Percentiles rank a stretch among this genome's conserved stretches.
phyloP scores from a whole-genome alignment of 1,284 basidiomycete genomes.

The Gomphus sp. region DNA sequence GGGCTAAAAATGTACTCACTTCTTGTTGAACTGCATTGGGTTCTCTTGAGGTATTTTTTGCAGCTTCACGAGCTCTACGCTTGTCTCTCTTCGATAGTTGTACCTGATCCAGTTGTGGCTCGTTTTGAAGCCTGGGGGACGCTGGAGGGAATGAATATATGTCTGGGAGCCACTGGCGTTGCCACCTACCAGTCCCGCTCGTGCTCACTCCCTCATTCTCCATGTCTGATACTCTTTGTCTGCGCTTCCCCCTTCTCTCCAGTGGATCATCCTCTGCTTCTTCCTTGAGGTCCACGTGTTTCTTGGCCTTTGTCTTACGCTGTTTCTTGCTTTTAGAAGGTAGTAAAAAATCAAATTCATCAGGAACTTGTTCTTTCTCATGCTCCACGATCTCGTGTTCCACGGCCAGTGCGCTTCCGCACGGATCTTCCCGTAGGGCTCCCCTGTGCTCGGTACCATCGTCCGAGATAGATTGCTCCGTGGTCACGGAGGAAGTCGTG shows the following conservation, averaged over 20 bases:
- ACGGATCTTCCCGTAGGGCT: conserved; percentile 15
- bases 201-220: background rate
- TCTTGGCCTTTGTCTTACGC: conserved; percentile 11
- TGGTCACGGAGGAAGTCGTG: background rate
- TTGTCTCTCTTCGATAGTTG: conserved; percentile 75
- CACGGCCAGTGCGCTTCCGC: conserved; percentile 13
- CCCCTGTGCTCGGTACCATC: background rate
- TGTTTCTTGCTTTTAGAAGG: conserved; percentile 9
- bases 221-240: background rate
- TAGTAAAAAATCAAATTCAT: conserved; percentile 10
- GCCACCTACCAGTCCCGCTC: background rate
- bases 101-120: conserved; percentile 7
- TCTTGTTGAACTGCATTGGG: conserved; percentile 3
- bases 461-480: background rate
- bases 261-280: background rate
- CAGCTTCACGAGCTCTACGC: conserved; percentile 67
- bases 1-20: conserved; percentile 12
- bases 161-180: background rate
- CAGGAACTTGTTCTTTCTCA: background rate
- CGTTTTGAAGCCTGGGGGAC: background rate
- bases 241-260: background rate
- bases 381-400: too few species aligned
- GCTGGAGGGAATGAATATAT: background rate
- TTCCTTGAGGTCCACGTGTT: conserved; percentile 11
- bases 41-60: conserved; percentile 51